Evolutionary conservation across 2,329 filamentous ascomycete genomes (phyloP), one percentile per base, ranked within the genome.

Genomic region (Diatrype stigma): DNA sequence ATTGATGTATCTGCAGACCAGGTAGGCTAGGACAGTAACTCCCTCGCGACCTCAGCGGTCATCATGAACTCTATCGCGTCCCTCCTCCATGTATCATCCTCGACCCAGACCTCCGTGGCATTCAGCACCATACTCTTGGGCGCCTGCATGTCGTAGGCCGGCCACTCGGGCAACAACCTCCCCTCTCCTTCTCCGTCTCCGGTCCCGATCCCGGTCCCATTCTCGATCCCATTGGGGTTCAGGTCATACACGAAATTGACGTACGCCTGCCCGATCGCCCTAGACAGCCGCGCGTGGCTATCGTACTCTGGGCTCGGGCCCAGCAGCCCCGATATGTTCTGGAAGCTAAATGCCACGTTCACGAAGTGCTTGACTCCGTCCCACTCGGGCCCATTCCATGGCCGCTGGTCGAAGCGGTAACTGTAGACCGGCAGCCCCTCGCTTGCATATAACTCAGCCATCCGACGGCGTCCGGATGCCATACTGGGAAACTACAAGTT

Each of bases 391-490:
- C 70, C 66, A 52, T 72, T 70, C 66, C 73, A 77, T 21, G 68
- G 62, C n/a, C 66, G 63, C 50, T 75, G 74, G 56, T 78, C 75
- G 50, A 79, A 78, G 2, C 75, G 72, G 62, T 78, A 79, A 52
- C 72, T 75, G 54, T 71, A 79, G 0, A 77, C 72, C 3, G 65
- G 51, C 17, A 65, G 54, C 1, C 63, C 63, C 1, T 58, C 64
- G 4, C 56, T 53, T 1, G 72, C 58, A 51, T 68, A 76, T 2
- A 73, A 58, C 55, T 77, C 70, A 14, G 70, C 72, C 61, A 75
- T 70, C 49, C 72, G 72, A 26, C 76, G 68, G 1, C 75, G 66
- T 12, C 72, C 72, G 1, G 72, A 71, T 47, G 76, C 71, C 70
- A 79, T 78, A 30, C 26, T 30, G 26, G 6, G 10, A 30, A 5